Base-by-base conservation (phyloP, 805 yeast species). In the Wickerhamomyces kurtzmanii region DNA sequence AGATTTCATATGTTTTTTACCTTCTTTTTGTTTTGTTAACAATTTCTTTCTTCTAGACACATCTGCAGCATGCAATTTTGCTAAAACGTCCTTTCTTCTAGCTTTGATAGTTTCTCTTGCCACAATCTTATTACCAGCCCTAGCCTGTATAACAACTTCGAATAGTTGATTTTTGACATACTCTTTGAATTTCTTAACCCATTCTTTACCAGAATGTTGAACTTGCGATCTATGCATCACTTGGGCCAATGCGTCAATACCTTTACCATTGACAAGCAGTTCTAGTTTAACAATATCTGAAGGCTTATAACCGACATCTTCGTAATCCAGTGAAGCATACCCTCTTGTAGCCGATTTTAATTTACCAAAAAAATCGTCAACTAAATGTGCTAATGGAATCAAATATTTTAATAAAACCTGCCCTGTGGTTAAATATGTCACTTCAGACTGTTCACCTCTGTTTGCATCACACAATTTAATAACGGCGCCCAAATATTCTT, bases 31-130 rank as follows among this genome's bases (percentile, higher is more conserved):
- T 43, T 81, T 79, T 31, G 69, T 84, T 29, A 89, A 60, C 40
- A 89, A 65, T 55, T 89, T 89, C 62, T 86, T 86, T 36, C 95
- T 67, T 57, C 98, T 68, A 0, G 93, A 71, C 19, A 87, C 71
- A 59, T 89, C 98, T 12, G 95, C 76, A 0, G 97, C 98, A 53
- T 89, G 97, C 34, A 91, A 59, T 46, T 75, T 82, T 17, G 91
- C 94, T 31, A 91, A 63, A n/a, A 89, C 98, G 54, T 89, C 97
- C 55, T 89, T 89, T 34, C 96, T 64, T 48, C 84, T 72, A 5
- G 97, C 97, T 50, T 84, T 83, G 37, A 91, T 82, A 0, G 96
- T 87, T 46, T 89, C 95, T 37, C 98, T 62, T 1, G 97, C 95
- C 7, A 89, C 64, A 15, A 86, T 75, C 46, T 78, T 76, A 42